Evolutionary conservation across 257 asterid genomes (phyloP).

Genomic region (Datura wrightii): DNA sequence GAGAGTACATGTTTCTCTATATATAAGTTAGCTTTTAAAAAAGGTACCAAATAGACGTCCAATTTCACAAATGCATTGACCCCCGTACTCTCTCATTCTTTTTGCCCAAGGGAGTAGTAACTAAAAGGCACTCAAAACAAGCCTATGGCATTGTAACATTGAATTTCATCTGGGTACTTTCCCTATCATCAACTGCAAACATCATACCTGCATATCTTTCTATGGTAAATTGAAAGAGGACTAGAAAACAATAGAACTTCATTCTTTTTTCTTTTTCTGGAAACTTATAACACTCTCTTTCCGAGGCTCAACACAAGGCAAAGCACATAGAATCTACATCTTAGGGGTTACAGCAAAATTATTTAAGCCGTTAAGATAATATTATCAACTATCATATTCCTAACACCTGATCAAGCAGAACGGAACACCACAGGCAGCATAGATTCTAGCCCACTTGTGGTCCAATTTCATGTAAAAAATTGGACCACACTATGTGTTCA

Average conservation of each 20-base stretch:
- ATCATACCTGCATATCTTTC: background rate
- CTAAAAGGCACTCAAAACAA: too few relatives aligned
- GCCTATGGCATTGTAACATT: background rate
- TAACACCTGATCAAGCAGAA: slow-evolving; percentile 3
- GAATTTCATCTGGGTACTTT: background rate
- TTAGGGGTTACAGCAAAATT: background rate
- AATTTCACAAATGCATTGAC: too few relatives aligned
- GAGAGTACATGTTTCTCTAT: too few relatives aligned
- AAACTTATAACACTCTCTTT: background rate
- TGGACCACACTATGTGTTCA: background rate
- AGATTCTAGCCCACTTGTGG: background rate
- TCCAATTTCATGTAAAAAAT: background rate
- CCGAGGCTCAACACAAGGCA: background rate
- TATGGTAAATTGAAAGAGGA: background rate
- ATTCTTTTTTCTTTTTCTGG: background rate
- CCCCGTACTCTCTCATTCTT: too few relatives aligned
- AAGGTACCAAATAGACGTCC: too few relatives aligned
- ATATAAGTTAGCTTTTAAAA: too few relatives aligned
- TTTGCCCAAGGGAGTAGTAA: too few relatives aligned
- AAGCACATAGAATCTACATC: background rate
- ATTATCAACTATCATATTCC: background rate
- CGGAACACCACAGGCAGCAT: background rate
- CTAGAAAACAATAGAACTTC: background rate
- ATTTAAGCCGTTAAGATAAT: background rate
- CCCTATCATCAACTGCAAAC: background rate